Evolutionary conservation across 805 yeast species (phyloP).

Genomic region (Ogataea pini): DNA sequence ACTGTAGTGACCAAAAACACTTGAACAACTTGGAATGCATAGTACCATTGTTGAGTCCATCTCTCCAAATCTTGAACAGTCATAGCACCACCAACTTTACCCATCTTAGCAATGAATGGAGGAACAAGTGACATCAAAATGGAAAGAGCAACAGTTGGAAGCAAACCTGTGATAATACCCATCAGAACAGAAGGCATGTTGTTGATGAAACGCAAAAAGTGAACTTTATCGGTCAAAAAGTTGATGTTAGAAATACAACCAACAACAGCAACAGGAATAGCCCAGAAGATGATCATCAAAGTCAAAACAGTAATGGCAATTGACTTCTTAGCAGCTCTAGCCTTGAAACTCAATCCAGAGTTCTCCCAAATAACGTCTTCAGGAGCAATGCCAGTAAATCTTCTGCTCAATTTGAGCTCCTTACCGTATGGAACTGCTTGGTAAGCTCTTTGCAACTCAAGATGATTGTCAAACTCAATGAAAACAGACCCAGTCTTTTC

Average conservation of each 20-base stretch:
- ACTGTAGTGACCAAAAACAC: conserved; percentile 83
- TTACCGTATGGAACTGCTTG: conserved; percentile 70
- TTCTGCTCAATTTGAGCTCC: conserved; percentile 45
- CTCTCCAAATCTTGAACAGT: conserved; percentile 72
- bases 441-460: conserved; percentile 84
- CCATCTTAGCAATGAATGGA: conserved; percentile 74
- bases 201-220: conserved; percentile 72
- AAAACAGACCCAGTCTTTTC: conserved; percentile 69
- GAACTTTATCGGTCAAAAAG: conserved; percentile 67
- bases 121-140: conserved; percentile 87
- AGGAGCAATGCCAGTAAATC: conserved; percentile 68
- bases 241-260: conserved; percentile 90
- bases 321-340: conserved; percentile 56
- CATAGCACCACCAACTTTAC: conserved; percentile 69
- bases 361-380: conserved; percentile 86
- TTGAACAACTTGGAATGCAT: conserved; percentile 87
- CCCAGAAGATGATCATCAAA: conserved; percentile 81
- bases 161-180: conserved; percentile 85
- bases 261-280: conserved; percentile 96
- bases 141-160: conserved; percentile 81
- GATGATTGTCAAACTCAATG: conserved; percentile 77
- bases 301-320: conserved; percentile 67
- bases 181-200: conserved; percentile 67
- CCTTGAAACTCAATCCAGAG: conserved; percentile 55
- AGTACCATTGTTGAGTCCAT: conserved; percentile 87